These are phyloP conservation scores for Leucosporidium creatinivorum DNA, from an alignment of 768 basidiomycete species.

Conservation along the genomic window DNA sequence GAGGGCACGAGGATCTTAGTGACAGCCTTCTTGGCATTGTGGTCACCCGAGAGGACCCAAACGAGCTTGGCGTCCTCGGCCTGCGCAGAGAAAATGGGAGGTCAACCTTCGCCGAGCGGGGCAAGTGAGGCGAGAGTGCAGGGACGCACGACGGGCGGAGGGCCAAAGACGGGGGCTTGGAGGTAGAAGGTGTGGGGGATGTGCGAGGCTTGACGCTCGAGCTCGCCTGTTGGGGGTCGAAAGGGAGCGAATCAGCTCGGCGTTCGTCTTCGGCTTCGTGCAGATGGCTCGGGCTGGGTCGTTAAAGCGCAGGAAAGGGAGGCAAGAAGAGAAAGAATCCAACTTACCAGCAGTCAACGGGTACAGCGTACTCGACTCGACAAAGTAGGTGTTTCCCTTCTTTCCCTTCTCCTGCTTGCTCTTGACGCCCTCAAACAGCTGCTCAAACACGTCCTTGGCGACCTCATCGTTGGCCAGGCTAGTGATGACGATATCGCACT, in stretches of 20 bases:
- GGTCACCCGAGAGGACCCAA: constrained; percentile 71
- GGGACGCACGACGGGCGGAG: constrained; percentile 48
- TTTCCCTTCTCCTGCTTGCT: constrained; percentile 34
- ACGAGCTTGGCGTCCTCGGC: constrained; percentile 56
- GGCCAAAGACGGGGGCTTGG: constrained; percentile 64
- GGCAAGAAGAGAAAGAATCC: background rate
- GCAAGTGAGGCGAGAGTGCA: no score
- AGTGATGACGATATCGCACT: constrained; percentile 70
- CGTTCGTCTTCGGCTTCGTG: background rate
- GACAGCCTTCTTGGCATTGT: constrained; percentile 71
- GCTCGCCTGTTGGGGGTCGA: constrained; percentile 48
- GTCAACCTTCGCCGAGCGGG: background rate
- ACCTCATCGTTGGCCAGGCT: constrained; percentile 65
- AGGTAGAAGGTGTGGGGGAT: constrained; percentile 59
- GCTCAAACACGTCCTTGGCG: constrained; percentile 56
- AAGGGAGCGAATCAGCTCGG: no score
- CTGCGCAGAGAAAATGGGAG: background rate
- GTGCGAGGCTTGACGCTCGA: constrained; percentile 60
- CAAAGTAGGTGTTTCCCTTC: constrained; percentile 56
- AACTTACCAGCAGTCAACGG: constrained; percentile 36
- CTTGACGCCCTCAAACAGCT: constrained; percentile 49
- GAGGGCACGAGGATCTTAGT: constrained; percentile 71
- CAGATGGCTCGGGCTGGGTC: background rate
- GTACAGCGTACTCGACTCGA: constrained; percentile 67
- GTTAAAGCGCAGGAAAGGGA: background rate